Evolutionary conservation across 2,329 filamentous ascomycete species (phyloP), one percentile per base, ranked within the genome.

Genomic region (Nemania sp.): DNA sequence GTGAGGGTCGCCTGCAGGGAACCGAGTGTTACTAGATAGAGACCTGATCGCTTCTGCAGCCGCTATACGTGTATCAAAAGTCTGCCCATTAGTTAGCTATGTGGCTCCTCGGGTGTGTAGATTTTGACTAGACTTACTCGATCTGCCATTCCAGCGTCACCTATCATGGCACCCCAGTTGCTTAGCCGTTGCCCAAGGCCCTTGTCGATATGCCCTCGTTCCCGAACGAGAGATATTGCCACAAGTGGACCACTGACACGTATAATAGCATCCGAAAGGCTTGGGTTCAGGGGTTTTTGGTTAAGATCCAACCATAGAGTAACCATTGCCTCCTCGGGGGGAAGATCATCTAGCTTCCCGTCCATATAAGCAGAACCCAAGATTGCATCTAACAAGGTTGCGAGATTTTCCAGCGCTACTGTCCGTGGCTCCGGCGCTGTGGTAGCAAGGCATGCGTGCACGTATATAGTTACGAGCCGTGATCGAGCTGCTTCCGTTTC

Each of bases 21-120:
- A 45, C 19, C 31, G 14, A 58, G 51, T 60, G 42, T 44, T 61
- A 31, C 55, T 67, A 63, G 75, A 80, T 68, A 83, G 81, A 12
- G 78, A 80, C 31, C 66, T 66, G 12, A 89, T 73, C 1, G 86
- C 81, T 31, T 73, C 69, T 1, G 78, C 76, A 1, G 83, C 84
- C 0, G 86, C 81, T 63, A 82, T 75, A 44, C 88, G 82, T 0
- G 79, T 83, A 64, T 89, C 83, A 54, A 88, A 88, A 15, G 82
- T 80, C 81, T 86, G 57, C 6, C 47, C 47, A 31, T 53, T 44
- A 22, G 31, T 59, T 47, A 60, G 39, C 15, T 37, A 24, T 5
- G 15, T 6, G 14, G 15, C 24, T 26, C 52, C 36, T 36, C 34
- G 6, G 3, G 12, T 15, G 17, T 31, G 7, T 17, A 44, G 8